These are phyloP conservation scores for Wickerhamiella parazyma DNA, from an alignment of 805 yeast species.

Conservation along the genomic window DNA sequence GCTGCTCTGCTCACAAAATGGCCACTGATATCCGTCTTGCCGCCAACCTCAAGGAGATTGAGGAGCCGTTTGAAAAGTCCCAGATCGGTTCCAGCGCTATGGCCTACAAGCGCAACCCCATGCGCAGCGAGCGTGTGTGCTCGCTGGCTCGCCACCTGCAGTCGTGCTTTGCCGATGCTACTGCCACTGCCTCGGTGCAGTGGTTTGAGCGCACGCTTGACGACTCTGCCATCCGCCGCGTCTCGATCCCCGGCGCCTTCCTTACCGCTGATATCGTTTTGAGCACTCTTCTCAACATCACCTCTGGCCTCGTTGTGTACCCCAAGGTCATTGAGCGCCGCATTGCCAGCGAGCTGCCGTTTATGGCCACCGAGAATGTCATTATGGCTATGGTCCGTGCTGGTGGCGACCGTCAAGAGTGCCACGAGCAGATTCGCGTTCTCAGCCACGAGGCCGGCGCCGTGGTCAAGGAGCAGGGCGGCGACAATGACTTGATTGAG, in stretches of 20 bases:
- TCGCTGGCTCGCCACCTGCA: constrained; percentile 95
- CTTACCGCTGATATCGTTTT: constrained; percentile 88
- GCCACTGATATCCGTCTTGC: constrained; percentile 93
- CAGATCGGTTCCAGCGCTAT: constrained; percentile 97
- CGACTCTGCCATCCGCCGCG: constrained; percentile 96
- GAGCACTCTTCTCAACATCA: constrained; percentile 78
- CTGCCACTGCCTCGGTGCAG: constrained; percentile 94
- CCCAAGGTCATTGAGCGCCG: constrained; percentile 98
- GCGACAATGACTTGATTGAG: constrained; percentile 92
- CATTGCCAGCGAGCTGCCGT: constrained; percentile 86
- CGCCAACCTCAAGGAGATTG: constrained; percentile 93
- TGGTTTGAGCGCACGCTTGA: constrained; percentile 99
- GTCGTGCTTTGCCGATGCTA: constrained; percentile 79
- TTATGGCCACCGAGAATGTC: constrained; percentile 98
- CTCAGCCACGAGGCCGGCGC: constrained; percentile 94
- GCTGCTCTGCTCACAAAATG: constrained; percentile 93
- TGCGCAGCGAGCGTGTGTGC: constrained; percentile 98
- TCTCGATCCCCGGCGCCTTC: constrained; percentile 91
- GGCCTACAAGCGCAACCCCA: constrained; percentile 99
- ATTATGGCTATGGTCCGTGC: constrained; percentile 99
- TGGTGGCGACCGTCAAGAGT: constrained; percentile 96
- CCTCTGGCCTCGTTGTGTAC: constrained; percentile 91
- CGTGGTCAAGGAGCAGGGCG: constrained; percentile 96
- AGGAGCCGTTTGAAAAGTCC: constrained; percentile 97
- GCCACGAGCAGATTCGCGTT: constrained; percentile 95